phyloP scores from a whole-genome alignment of 805 yeast species.

The Saturnispora bothae region DNA sequence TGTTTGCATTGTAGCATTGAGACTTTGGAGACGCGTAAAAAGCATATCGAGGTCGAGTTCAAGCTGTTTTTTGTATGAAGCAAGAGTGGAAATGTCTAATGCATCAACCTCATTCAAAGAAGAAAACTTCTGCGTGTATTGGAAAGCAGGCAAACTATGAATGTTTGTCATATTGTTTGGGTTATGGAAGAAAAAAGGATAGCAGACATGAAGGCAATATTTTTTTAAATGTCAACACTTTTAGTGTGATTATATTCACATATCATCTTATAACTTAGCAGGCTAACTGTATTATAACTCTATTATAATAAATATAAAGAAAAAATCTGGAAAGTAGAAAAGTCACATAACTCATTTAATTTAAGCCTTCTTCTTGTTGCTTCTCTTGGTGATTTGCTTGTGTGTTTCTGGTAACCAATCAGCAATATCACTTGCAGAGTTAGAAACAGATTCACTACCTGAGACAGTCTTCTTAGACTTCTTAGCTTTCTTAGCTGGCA shows the following conservation, averaged over 20 bases:
- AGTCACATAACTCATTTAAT: background rate
- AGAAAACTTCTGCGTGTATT: too few species aligned
- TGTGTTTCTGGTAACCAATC: constrained; percentile 54
- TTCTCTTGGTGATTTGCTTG: constrained; percentile 20
- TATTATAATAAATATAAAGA: background rate
- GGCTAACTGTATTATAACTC: background rate
- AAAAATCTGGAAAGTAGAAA: background rate
- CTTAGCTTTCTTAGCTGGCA: constrained; percentile 20
- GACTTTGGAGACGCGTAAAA: constrained; percentile 31
- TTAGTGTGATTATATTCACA: too few species aligned
- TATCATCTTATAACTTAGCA: too few species aligned
- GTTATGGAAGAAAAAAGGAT: too few species aligned
- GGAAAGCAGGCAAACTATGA: too few species aligned
- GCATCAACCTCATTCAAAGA: too few species aligned
- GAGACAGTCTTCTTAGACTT: constrained; percentile 22
- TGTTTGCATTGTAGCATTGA: constrained; percentile 44
- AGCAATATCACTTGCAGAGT: constrained; percentile 26
- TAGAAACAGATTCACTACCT: background rate
- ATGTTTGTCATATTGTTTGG: too few species aligned
- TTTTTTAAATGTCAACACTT: too few species aligned
- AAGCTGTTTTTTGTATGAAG: constrained; percentile 19
- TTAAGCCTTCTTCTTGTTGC: constrained; percentile 20
- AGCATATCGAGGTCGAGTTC: constrained; percentile 33
- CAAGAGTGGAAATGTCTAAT: too few species aligned
- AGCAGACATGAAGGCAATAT: too few species aligned